phyloP scores from a whole-genome alignment of 345 rosid genomes.

The Rhizophora mangle region DNA sequence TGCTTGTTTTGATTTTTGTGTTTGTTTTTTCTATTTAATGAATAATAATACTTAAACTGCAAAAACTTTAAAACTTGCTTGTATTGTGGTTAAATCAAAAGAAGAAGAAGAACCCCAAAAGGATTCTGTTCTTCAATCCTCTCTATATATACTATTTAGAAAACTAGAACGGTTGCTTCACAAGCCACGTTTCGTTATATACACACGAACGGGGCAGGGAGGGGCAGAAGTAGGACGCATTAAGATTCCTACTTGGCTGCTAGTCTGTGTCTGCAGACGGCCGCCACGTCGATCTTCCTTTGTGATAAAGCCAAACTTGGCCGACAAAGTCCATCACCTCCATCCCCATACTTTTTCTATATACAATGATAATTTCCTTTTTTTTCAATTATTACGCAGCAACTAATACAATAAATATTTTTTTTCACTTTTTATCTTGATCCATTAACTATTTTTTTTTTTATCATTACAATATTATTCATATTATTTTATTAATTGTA shows the following conservation, averaged over 20 bases:
- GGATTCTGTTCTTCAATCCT: not conserved
- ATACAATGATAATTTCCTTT: too few species aligned
- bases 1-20: not conserved
- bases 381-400: too few species aligned
- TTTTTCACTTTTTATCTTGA: too few species aligned
- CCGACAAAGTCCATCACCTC: constrained; percentile 58
- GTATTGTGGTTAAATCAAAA: too few species aligned
- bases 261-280: constrained; percentile 45
- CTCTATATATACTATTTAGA: not conserved
- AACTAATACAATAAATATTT: too few species aligned
- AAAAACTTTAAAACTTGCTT: not conserved
- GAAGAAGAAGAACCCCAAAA: not conserved
- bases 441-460: too few species aligned
- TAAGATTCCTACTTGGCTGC: constrained; percentile 48
- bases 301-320: constrained; percentile 47
- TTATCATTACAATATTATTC: too few species aligned
- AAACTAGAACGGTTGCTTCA: not conserved
- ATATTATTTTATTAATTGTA: too few species aligned
- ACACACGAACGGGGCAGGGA: too few species aligned
- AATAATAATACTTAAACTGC: not conserved
- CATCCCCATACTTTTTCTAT: not conserved
- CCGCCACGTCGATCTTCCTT: constrained; percentile 60
- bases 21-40: too few species aligned
- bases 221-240: not conserved
- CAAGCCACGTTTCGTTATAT: not conserved